phyloP scores from a whole-genome alignment of 169 alveolate species.

The Cryptosporidium ubiquitum region DNA sequence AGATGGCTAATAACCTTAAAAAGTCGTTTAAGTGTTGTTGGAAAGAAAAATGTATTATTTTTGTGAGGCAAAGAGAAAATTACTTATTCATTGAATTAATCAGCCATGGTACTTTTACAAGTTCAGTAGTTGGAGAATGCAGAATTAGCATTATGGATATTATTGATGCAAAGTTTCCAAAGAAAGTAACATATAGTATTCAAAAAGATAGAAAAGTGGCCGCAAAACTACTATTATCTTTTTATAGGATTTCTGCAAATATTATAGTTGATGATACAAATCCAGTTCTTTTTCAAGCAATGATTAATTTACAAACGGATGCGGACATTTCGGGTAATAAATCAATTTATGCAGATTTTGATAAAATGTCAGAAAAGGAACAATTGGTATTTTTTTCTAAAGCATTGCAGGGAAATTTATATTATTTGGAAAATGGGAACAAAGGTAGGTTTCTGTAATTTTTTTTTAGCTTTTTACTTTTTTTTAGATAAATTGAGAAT shows the following conservation, averaged over 20 bases:
- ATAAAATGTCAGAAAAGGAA: conserved; percentile 71
- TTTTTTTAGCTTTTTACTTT: neutral
- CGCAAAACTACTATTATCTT: conserved; percentile 47
- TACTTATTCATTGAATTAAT: conserved; percentile 46
- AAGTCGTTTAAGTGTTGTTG: conserved; percentile 20
- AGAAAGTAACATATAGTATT: conserved; percentile 44
- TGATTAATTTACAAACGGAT: conserved; percentile 67
- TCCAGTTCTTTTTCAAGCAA: conserved; percentile 65
- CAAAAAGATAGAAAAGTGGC: conserved; percentile 36
- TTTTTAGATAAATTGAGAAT: conserved; percentile 28
- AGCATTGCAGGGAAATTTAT: conserved; percentile 68
- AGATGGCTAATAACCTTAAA: neutral
- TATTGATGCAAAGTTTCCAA: conserved; percentile 71
- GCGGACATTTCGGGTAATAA: conserved; percentile 60
- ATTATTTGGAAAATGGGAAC: conserved; percentile 44
- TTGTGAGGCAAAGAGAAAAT: conserved; percentile 72
- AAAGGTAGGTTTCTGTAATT: conserved; percentile 19
- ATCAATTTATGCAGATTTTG: conserved; percentile 32
- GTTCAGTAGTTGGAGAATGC: conserved; percentile 48
- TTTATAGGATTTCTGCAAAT: conserved; percentile 61
- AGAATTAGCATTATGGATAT: conserved; percentile 52
- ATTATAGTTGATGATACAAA: conserved; percentile 42
- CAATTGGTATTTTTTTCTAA: conserved; percentile 53
- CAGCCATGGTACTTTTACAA: conserved; percentile 53
- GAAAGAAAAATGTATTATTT: conserved; percentile 16